Base-by-base conservation (phyloP, 169 alveolate species). In the Plasmodium knowlesi region DNA sequence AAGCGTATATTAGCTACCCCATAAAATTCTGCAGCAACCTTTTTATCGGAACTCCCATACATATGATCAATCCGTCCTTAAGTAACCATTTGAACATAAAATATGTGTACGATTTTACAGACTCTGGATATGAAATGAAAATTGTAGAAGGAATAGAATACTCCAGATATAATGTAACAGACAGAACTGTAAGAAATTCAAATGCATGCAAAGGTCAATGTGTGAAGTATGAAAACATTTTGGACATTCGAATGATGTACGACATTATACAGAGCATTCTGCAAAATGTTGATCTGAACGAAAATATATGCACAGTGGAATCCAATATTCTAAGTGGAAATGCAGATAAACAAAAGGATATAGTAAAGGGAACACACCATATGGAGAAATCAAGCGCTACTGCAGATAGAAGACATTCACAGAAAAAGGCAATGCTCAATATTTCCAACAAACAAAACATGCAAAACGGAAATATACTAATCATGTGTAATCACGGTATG, bases 401-500 rank as follows among this genome's bases (percentile, higher is more conserved):
- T 43, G 61, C 22, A 82, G 43, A 32, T 57, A 61, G 32, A 74
- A 61, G 41, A n/a, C 28, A 0, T 12, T 82, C 22, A 50, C 5
- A 82, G 41, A 67, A 19, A 71, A 71, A 34, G 5, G 53, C 30
- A 67, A 6, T 1, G 53, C 53, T 25, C 37, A 16, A 12, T n/a
- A 43, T 16, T 6, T 6, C 9, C 54, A 19, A 14, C 25, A n/a
- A 25, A 39, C 19, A 1, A 41, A 43, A 22, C 3, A 25, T 25
- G 46, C 34, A 84, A 16, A 84, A 71, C 12, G 39, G 30, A 41
- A 79, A 88, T 78, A 22, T 79, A 3, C 30, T 91, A 71, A 91
- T 91, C 72, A 32, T 91, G 74, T 91, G 95, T 32, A 91, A 91
- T 72, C 74, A 91, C 5, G 92, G 95, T 4, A 91, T 91, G 22